Evolutionary conservation across 805 yeast species (phyloP).

Genomic region (Hermanozyma aechmeae): DNA sequence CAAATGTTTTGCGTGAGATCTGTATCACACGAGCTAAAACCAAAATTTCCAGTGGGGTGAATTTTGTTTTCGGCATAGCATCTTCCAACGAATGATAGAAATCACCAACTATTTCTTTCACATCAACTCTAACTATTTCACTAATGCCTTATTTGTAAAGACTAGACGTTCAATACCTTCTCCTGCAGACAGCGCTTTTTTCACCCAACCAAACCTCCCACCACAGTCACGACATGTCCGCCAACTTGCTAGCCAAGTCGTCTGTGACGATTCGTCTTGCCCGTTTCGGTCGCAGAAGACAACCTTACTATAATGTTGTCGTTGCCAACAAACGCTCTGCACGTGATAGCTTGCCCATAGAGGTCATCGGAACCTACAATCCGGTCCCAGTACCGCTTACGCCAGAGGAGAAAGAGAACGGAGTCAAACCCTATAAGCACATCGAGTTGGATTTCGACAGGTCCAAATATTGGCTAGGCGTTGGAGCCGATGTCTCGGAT

Average conservation of each 20-base stretch:
- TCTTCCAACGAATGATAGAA: no score
- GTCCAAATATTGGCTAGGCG: conserved; percentile 94
- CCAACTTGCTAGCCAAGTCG: conserved; percentile 7
- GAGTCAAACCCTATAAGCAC: conserved; percentile 62
- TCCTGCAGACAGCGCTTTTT: no score
- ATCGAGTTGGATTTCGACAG: conserved; percentile 78
- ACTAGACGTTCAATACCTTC: no score
- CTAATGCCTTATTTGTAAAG: no score
- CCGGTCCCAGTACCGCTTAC: conserved; percentile 70
- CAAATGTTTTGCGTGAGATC: no score
- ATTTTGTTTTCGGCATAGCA: no score
- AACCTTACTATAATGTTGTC: conserved; percentile 87
- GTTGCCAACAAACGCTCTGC: conserved; percentile 72
- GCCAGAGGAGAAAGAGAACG: conserved; percentile 47
- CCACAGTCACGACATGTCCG: no score
- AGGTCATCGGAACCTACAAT: conserved; percentile 89
- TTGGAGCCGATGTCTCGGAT: conserved; percentile 91
- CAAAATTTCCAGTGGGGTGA: no score
- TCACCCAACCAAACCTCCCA: no score
- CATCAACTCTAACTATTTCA: no score
- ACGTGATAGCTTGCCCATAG: conserved; percentile 83
- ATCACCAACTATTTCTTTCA: no score
- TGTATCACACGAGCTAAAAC: no score
- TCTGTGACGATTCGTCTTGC: conserved; percentile 83
- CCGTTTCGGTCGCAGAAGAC: conserved; percentile 81